Percentiles rank a stretch among this genome's conserved stretches.
These are phyloP conservation scores for Candida ascalaphidarum DNA, from an alignment of 805 yeast genomes.

Conservation along the genomic window DNA sequence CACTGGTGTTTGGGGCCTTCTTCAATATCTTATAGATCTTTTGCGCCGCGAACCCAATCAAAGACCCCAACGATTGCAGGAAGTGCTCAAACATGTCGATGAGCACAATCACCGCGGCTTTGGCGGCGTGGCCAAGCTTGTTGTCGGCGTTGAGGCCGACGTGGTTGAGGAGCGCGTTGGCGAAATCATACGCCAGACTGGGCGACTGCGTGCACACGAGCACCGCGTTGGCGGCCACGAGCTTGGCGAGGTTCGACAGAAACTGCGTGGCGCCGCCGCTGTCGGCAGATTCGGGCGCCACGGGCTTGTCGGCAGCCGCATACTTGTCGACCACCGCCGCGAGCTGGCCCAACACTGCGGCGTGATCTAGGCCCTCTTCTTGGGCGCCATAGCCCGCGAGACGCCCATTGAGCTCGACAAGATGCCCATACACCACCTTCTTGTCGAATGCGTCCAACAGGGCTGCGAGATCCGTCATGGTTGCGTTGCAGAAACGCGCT, in stretches of 20 bases:
- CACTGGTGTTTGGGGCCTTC: slow-evolving; percentile 18
- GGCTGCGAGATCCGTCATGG: too few relatives aligned
- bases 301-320: not conserved
- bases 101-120: slow-evolving; percentile 21
- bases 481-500: too few relatives aligned
- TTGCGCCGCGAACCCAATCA: slow-evolving; percentile 22
- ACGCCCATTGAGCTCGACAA: too few relatives aligned
- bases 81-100: slow-evolving; percentile 28
- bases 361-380: not conserved
- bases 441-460: too few relatives aligned
- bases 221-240: slow-evolving; percentile 20
- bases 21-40: slow-evolving; percentile 32
- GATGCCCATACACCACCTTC: too few relatives aligned
- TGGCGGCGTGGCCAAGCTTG: slow-evolving; percentile 9
- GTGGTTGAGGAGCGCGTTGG: slow-evolving; percentile 24
- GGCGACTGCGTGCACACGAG: slow-evolving; percentile 20
- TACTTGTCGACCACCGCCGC: not conserved
- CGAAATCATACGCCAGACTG: slow-evolving; percentile 27
- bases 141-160: slow-evolving; percentile 10
- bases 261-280: not conserved
- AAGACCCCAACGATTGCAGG: slow-evolving; percentile 28
- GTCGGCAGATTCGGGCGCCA: not conserved
- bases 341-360: not conserved
- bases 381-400: too few relatives aligned
- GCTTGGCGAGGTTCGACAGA: slow-evolving; percentile 12